Conservation (phyloP, 2,329 filamentous ascomycete genomes). For the Fusarium equiseti region DNA sequence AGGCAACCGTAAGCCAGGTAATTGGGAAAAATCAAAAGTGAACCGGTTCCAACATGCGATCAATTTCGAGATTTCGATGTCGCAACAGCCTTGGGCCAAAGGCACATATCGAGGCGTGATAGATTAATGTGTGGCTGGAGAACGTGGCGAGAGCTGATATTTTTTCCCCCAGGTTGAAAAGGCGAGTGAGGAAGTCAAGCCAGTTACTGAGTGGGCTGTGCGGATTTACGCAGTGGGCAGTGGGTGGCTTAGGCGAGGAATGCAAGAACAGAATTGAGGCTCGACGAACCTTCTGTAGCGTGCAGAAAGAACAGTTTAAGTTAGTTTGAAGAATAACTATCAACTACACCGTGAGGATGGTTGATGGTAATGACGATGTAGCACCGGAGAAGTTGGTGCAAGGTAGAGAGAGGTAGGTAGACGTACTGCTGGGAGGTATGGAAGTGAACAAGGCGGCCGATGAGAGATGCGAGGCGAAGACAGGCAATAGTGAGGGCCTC, state of each 20-base stretch:
- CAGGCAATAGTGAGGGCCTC: conserved; percentile 42
- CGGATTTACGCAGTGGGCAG: conserved; percentile 38
- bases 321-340: conserved; percentile 16
- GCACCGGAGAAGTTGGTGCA: conserved; percentile 35
- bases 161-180: conserved; percentile 44
- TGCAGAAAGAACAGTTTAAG: conserved; percentile 28
- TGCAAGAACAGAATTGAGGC: conserved; percentile 41
- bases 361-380: conserved; percentile 39
- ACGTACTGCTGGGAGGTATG: conserved; percentile 11
- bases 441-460: conserved; percentile 42
- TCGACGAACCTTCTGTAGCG: conserved; percentile 31
- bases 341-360: conserved; percentile 31
- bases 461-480: conserved; percentile 45
- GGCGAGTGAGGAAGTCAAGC: conserved; percentile 37
- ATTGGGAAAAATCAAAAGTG: conserved; percentile 38
- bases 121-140: conserved; percentile 57
- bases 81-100: conserved; percentile 46
- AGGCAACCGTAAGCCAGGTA: conserved; percentile 41
- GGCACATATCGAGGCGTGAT: conserved; percentile 54
- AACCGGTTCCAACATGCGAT: conserved; percentile 40
- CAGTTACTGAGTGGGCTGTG: conserved; percentile 36
- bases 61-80: conserved; percentile 42
- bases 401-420: conserved; percentile 29
- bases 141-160: conserved; percentile 59
- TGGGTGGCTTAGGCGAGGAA: conserved; percentile 42